Evolutionary conservation across 1,139 yeast genomes (phyloP), one percentile per base, ranked within the genome.

Genomic region (Magnusiomyces suaveolens): DNA sequence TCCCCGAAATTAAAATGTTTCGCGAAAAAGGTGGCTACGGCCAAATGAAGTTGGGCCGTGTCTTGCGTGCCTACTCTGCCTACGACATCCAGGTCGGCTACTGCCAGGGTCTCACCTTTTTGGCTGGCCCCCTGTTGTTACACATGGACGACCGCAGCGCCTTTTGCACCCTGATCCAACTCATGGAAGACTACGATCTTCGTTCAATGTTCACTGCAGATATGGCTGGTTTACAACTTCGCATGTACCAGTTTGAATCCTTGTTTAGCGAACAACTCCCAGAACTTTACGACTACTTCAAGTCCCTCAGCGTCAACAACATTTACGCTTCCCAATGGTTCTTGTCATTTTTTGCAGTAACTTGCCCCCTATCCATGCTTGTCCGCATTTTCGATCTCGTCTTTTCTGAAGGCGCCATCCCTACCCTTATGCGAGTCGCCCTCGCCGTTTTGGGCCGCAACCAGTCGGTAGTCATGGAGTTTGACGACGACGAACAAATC

Each of bases 71-170:
- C 0, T 83, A 80, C 63, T 81, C 84, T 52, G 79, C 82, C 60
- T 83, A 81, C 63, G 87, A 83, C 65, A 77, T 77, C 52, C 85
- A 82, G 61, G 79, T 83, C 59, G 88, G 88, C 8, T 83, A 83
- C 65, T 83, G 88, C 64, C 88, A 83, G 65, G 88, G 88, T 3
- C 69, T 83, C 33, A 76, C 84, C 32, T 83, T 83, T 63, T 69
- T 83, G 46, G 86, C 82, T 14, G 87, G 86, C 2, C 82, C 83
- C 8, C 69, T 83, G 53, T 73, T 79, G 58, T 75, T 81, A 66
- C 72, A 80, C 72, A 69, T 73, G 74, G 72, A 73, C 57, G 76
- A 77, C 57, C 58, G 73, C 66, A 66, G 72, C 72, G 68, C 83
- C 74, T 43, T 82, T 75, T 70, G 84, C 75, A 69, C 75, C 18